phyloP scores from a whole-genome alignment of 371 early-diverging fungal species.

The Mucor mucedo region DNA sequence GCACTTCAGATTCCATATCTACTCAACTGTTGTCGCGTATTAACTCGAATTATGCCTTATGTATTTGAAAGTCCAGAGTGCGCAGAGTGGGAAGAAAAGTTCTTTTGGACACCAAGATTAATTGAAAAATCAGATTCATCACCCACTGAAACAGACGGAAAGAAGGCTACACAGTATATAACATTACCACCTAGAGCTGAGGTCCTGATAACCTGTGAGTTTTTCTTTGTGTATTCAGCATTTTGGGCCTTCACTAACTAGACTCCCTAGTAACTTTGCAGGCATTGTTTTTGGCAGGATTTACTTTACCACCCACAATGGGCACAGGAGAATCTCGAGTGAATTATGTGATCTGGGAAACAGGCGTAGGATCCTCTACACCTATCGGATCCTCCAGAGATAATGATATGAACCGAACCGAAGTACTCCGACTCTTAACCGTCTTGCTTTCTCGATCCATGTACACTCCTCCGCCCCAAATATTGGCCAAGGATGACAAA shows the following conservation, averaged over 20 bases:
- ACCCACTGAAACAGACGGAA: constrained; percentile 13
- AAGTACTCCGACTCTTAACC: constrained; percentile 75
- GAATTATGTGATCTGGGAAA: constrained; percentile 81
- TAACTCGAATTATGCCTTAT: constrained; percentile 80
- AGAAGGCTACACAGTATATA: constrained; percentile 19
- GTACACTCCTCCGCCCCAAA: constrained; percentile 63
- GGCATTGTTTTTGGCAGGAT: constrained; percentile 71
- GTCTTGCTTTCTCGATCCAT: constrained; percentile 75
- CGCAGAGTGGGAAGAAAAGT: constrained; percentile 57
- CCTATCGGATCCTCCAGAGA: constrained; percentile 72
- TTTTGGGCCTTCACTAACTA: neutral
- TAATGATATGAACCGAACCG: constrained; percentile 66
- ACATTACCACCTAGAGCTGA: constrained; percentile 29
- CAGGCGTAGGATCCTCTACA: constrained; percentile 69
- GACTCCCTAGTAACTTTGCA: constrained; percentile 26
- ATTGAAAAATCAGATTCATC: constrained; percentile 4
- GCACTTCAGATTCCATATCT: constrained; percentile 53
- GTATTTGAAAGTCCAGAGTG: constrained; percentile 70
- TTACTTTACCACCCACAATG: constrained; percentile 69
- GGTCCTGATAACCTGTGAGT: constrained; percentile 26
- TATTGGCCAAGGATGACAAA: constrained; percentile 53
- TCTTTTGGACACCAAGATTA: constrained; percentile 54
- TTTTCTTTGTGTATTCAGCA: no score
- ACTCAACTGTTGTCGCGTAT: constrained; percentile 75
- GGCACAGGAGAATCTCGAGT: constrained; percentile 44